Percentiles rank a stretch among this genome's conserved stretches.
phyloP scores from a whole-genome alignment of 2,329 filamentous ascomycete genomes.

The Tympanopsis confertula region DNA sequence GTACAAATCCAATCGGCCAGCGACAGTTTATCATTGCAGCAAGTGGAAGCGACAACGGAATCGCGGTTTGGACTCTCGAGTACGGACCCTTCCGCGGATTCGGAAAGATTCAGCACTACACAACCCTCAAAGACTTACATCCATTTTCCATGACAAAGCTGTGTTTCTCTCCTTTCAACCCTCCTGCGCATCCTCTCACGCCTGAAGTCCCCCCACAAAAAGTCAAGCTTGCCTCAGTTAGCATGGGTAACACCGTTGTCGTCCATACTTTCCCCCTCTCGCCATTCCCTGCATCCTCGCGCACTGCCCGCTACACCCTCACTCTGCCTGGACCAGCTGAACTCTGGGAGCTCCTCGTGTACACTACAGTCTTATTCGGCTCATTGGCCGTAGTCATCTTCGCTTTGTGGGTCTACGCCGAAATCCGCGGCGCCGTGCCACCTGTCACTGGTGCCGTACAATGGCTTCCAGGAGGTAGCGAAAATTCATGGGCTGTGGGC shows the following conservation, averaged over 20 bases:
- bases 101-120: constrained; percentile 35
- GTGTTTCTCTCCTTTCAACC: constrained; percentile 42
- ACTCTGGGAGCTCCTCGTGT: constrained; percentile 36
- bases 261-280: constrained; percentile 68
- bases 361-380: constrained; percentile 44
- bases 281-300: constrained; percentile 23
- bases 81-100: constrained; percentile 37
- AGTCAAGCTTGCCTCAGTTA: constrained; percentile 71
- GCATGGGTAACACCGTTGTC: constrained; percentile 66
- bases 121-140: constrained; percentile 41
- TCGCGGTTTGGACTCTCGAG: constrained; percentile 68
- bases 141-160: constrained; percentile 45
- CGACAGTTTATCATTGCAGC: constrained; percentile 63
- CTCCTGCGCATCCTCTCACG: constrained; percentile 33
- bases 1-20: constrained; percentile 49
- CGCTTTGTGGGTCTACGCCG: constrained; percentile 46
- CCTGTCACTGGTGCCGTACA: constrained; percentile 43
- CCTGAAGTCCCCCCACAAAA: constrained; percentile 38
- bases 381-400: constrained; percentile 52
- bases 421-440: constrained; percentile 44
- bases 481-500: too few relatives aligned
- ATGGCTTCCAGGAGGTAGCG: constrained; percentile 34
- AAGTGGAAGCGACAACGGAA: constrained; percentile 67
- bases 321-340: constrained; percentile 41
- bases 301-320: constrained; percentile 59